Conservation (phyloP, 2,329 filamentous ascomycete species). For the Zymoseptoria pseudotritici region DNA sequence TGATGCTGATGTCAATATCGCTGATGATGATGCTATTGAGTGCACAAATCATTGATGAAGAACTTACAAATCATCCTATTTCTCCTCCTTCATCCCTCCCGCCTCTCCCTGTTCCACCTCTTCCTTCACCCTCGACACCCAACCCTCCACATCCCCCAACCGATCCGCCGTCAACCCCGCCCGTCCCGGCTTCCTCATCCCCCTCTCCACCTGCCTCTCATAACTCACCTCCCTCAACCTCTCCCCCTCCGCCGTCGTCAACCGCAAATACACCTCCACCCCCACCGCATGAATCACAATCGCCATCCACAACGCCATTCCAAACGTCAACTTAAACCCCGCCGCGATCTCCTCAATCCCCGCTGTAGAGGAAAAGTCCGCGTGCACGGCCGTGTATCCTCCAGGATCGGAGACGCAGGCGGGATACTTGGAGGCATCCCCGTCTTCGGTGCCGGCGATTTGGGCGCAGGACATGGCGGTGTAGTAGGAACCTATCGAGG, state of each 20-base stretch:
- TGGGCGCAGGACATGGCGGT: constrained; percentile 42
- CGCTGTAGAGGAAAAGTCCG: constrained; percentile 20
- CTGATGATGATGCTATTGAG: too few relatives aligned
- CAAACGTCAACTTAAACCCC: constrained; percentile 44
- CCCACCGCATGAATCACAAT: constrained; percentile 44
- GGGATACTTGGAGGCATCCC: constrained; percentile 35
- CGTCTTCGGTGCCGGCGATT: constrained; percentile 30
- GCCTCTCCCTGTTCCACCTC: neutral
- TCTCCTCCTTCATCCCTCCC: too few relatives aligned
- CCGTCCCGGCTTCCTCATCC: constrained; percentile 44
- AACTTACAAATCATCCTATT: neutral
- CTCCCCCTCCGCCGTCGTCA: constrained; percentile 49
- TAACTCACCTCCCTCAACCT: constrained; percentile 50
- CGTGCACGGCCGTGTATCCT: constrained; percentile 24
- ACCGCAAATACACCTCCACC: constrained; percentile 38
- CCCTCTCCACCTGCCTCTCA: constrained; percentile 49
- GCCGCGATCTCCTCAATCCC: constrained; percentile 32
- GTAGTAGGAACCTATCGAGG: constrained; percentile 30
- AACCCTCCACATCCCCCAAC: constrained; percentile 17
- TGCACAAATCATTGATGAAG: too few relatives aligned
- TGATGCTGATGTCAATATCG: too few relatives aligned
- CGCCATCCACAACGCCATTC: constrained; percentile 47
- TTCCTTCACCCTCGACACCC: neutral
- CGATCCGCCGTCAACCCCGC: constrained; percentile 41
- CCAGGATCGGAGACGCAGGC: constrained; percentile 38